Conservation (phyloP, 225 moss, liverwort and hornwort genomes). For the Physcomitrium patens region DNA sequence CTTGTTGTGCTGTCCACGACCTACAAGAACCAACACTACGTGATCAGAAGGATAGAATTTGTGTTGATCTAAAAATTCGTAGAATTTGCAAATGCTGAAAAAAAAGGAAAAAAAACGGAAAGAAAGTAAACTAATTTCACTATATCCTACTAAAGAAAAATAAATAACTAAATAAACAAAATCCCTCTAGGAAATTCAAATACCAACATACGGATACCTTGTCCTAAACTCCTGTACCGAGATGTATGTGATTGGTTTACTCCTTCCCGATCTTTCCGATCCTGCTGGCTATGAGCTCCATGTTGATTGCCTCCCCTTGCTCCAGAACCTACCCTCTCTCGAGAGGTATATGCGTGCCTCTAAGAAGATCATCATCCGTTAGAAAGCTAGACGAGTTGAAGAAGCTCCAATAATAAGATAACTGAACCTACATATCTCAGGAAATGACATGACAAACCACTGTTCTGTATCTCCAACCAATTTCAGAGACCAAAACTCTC, state of each 20-base stretch:
- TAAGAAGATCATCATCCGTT: constrained; percentile 15
- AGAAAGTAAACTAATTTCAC: no score
- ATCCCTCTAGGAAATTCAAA: background rate
- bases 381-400: constrained; percentile 4
- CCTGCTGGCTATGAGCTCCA: constrained; percentile 44
- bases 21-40: constrained; percentile 16
- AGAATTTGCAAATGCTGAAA: no score
- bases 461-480: constrained; percentile 1
- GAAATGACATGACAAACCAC: background rate
- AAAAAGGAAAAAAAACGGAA: no score
- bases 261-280: constrained; percentile 46
- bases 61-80: background rate
- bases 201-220: constrained; percentile 22
- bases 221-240: constrained; percentile 42
- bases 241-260: constrained; percentile 30
- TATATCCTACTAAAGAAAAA: no score
- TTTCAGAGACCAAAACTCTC: background rate
- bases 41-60: background rate
- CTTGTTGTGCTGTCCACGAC: constrained; percentile 48
- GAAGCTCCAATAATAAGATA: background rate
- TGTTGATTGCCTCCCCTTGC: constrained; percentile 48
- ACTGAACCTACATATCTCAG: background rate
- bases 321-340: constrained; percentile 37
- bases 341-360: constrained; percentile 29
- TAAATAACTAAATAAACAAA: background rate